These are phyloP conservation scores for Cadophora malorum DNA, from an alignment of 2,329 filamentous ascomycete species.

Conservation along the genomic window DNA sequence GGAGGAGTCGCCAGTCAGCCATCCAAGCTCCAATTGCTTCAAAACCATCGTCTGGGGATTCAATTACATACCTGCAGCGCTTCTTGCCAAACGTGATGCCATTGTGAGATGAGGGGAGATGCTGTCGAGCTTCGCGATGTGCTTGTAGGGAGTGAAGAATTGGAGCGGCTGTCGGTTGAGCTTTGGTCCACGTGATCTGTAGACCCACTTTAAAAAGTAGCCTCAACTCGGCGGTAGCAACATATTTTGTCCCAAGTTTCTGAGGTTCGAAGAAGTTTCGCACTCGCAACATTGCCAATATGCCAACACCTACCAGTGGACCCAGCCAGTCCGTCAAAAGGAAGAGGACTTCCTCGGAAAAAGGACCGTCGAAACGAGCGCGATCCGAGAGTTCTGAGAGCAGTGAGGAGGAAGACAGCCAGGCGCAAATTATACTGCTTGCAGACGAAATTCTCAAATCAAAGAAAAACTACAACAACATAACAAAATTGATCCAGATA, in stretches of 20 bases:
- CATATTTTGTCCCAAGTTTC: constrained; percentile 10
- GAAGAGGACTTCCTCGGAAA: constrained; percentile 59
- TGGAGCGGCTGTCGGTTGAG: constrained; percentile 36
- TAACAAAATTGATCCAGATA: constrained; percentile 72
- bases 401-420: constrained; percentile 59
- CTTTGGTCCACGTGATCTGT: constrained; percentile 1
- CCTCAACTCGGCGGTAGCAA: background rate
- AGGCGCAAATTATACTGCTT: constrained; percentile 73
- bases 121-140: constrained; percentile 49
- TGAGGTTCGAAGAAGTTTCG: constrained; percentile 22
- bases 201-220: constrained; percentile 14
- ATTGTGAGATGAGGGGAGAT: constrained; percentile 75
- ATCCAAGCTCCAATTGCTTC: constrained; percentile 36
- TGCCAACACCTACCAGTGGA: constrained; percentile 37
- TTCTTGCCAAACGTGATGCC: constrained; percentile 97
- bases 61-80: constrained; percentile 81
- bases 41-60: constrained; percentile 20
- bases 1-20: constrained; percentile 51
- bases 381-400: constrained; percentile 43
- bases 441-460: constrained; percentile 86
- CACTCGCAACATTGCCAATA: constrained; percentile 32
- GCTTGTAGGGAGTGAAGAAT: constrained; percentile 39
- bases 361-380: constrained; percentile 53
- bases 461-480: constrained; percentile 91
- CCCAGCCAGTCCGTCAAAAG: constrained; percentile 44